Conservation (phyloP, 352 stramenopile species). For the Phytophthora lateralis region DNA sequence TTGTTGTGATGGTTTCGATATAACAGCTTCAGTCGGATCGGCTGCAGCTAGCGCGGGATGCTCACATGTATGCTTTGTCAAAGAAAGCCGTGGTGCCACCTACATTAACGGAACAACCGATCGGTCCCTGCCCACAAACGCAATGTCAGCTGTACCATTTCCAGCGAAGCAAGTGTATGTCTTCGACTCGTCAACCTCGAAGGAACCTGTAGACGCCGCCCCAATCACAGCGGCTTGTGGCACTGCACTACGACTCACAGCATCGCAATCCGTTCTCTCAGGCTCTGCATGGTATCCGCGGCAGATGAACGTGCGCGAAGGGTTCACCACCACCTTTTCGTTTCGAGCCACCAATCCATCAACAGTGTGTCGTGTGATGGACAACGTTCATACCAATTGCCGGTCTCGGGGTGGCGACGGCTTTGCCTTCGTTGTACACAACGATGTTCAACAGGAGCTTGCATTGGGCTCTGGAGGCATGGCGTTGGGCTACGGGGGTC, state of each 20-base stretch:
- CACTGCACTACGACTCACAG: constrained; percentile 78
- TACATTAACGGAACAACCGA: constrained; percentile 46
- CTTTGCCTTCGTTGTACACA: constrained; percentile 89
- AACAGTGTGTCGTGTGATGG: constrained; percentile 84
- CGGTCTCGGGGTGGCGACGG: constrained; percentile 74
- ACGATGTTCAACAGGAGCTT: constrained; percentile 52
- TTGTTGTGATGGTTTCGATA: constrained; percentile 84
- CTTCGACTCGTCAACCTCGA: constrained; percentile 14
- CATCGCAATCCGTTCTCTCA: constrained; percentile 67
- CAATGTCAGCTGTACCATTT: constrained; percentile 38
- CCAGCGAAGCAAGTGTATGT: constrained; percentile 53
- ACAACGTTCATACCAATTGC: constrained; percentile 88
- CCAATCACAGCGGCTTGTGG: constrained; percentile 63
- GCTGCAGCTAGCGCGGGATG: constrained; percentile 30
- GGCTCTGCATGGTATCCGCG: constrained; percentile 92
- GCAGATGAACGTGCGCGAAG: constrained; percentile 88
- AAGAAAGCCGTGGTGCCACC: constrained; percentile 38
- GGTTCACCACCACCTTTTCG: constrained; percentile 90
- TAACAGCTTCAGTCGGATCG: constrained; percentile 10
- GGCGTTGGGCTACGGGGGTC: constrained; percentile 87
- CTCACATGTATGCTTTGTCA: constrained; percentile 50
- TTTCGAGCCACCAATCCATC: constrained; percentile 89
- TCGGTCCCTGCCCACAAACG: constrained; percentile 53
- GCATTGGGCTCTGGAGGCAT: constrained; percentile 72
- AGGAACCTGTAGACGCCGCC: constrained; percentile 25